phyloP scores from a whole-genome alignment of 495 filamentous ascomycete genomes.

The Podospora pseudopauciseta region DNA sequence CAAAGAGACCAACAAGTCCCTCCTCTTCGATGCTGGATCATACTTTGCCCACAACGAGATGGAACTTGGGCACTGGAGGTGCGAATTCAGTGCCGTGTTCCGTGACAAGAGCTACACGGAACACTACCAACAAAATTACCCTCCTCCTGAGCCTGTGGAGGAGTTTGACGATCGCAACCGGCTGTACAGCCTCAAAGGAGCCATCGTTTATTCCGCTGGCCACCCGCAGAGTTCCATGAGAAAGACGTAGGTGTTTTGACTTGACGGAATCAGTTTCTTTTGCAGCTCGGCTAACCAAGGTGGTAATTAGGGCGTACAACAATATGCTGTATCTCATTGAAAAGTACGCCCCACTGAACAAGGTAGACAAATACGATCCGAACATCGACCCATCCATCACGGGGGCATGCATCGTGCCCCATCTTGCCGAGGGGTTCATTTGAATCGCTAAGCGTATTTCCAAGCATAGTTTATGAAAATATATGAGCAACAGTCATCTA shows the following conservation, averaged over 20 bases:
- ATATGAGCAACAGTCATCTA: too few species aligned
- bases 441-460: background rate
- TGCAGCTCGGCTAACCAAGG: background rate
- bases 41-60: constrained; percentile 47
- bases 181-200: constrained; percentile 11
- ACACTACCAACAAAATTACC: background rate
- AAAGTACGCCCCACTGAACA: constrained; percentile 8
- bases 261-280: background rate
- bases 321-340: constrained; percentile 12
- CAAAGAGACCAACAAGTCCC: constrained; percentile 24
- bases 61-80: constrained; percentile 37
- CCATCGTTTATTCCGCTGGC: constrained; percentile 9
- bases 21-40: constrained; percentile 41
- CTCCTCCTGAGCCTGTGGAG: constrained; percentile 7
- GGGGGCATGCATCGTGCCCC: constrained; percentile 8
- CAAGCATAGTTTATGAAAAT: too few species aligned
- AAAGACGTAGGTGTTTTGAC: constrained; percentile 6
- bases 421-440: background rate
- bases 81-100: constrained; percentile 9
- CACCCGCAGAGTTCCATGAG: constrained; percentile 3
- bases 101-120: background rate
- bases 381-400: constrained; percentile 1
- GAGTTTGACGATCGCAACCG: constrained; percentile 14
- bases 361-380: constrained; percentile 3
- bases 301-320: constrained; percentile 9